Evolutionary conservation across 176 grass and related monocot genomes (phyloP), one percentile per base, ranked within the genome.

Genomic region (Echinochloa phyllopogon): DNA sequence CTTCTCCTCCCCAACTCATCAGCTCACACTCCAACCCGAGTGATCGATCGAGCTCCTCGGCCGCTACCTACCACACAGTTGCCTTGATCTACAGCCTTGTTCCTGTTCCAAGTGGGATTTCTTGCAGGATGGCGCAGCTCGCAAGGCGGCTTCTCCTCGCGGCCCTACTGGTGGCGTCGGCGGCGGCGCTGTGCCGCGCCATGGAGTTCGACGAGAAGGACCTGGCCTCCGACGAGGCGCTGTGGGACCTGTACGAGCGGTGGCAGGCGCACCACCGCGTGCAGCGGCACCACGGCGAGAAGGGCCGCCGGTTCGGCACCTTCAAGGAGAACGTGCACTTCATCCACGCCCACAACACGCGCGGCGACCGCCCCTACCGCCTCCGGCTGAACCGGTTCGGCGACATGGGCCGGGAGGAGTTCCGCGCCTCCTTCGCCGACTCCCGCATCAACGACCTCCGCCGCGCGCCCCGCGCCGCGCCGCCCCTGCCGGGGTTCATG

Each of bases 311-410:
- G 23, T 97, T 97, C 67, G 48, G 76, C 21, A 81, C 83, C 36
- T 94, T 97, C 87, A 92, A 97, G 87, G 88, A 76, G 39, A 97
- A 97, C 72, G 94, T 69, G 48, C 84, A 57, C 66, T 97, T 82
- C 94, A 90, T 97, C 89, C 94, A 94, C 76, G 65, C 81, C 36
- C 92, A 91, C 78, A 97, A 97, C 87, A 92, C 75, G 59, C 88
- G 84, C 82, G 85, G 59, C 39, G 81, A 86, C 67, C 74, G 33
- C 2, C 58, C 86, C 8, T 97, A 91, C 80, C 90, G 92, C 66
- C 94, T 97, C 20, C 47, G 65, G 29, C 89, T 97, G n/a, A 97
- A 97, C 89, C 92, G 81, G 20, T 97, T 94, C 85, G 94, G 91
- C 47, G 94, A 97, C 83, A 86, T 94, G 91, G 43, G 43, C 21